Percentiles rank a stretch among this genome's conserved stretches.
Conservation (phyloP, 2,329 filamentous ascomycete species). For the Pseudopyrenochaeta lycopersici region DNA sequence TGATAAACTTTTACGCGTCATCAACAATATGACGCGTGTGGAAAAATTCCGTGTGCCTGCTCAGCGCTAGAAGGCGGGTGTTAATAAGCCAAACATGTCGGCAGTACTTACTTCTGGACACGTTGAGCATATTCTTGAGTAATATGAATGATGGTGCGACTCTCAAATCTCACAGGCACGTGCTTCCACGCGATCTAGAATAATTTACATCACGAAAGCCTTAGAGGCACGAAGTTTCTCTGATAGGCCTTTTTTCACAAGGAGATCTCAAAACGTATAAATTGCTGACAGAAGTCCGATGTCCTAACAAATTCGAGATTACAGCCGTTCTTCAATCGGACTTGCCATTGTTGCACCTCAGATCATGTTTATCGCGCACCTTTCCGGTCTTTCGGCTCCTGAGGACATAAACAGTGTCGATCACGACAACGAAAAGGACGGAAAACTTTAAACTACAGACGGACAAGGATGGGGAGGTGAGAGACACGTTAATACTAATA, state of each 20-base stretch:
- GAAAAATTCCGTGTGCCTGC: no score
- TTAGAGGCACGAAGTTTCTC: no score
- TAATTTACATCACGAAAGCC: no score
- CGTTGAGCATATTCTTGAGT: no score
- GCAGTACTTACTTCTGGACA: no score
- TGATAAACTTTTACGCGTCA: no score
- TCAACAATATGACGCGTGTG: no score
- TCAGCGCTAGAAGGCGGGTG: no score
- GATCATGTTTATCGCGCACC: slow-evolving; percentile 45
- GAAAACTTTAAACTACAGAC: slow-evolving; percentile 14
- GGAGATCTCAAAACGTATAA: slow-evolving; percentile 39
- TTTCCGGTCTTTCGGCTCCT: slow-evolving; percentile 42
- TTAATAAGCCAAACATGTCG: no score
- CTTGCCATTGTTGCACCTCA: slow-evolving; percentile 38
- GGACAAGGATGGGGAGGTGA: slow-evolving; percentile 24
- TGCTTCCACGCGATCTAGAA: no score
- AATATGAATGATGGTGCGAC: no score
- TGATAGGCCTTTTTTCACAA: slow-evolving; percentile 30
- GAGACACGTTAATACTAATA: slow-evolving; percentile 39
- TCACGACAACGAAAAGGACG: slow-evolving; percentile 28
- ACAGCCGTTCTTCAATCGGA: slow-evolving; percentile 49
- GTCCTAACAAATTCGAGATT: slow-evolving; percentile 11
- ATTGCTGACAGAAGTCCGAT: slow-evolving; percentile 31
- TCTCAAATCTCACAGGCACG: no score
- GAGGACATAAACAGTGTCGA: slow-evolving; percentile 1